A percentile compares a stretch with the other conserved stretches of the same genome.
These are phyloP conservation scores for Trametes meyenii DNA, from an alignment of 768 basidiomycete species.

Conservation along the genomic window DNA sequence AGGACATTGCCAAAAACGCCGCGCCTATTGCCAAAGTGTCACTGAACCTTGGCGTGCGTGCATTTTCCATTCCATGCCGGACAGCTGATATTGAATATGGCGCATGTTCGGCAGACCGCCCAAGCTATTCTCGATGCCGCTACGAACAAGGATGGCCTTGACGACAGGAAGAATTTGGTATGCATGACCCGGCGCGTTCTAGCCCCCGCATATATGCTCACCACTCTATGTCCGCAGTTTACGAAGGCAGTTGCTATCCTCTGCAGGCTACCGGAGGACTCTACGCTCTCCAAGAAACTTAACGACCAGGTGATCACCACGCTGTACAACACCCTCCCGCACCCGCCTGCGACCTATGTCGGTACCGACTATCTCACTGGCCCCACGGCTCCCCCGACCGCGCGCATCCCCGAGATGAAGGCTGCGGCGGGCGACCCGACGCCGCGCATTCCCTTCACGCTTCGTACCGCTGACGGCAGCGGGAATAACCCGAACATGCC, in stretches of 20 bases:
- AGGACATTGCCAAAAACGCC: constrained; percentile 17
- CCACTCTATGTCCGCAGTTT: constrained; percentile 48
- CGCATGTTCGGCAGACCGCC: constrained; percentile 34
- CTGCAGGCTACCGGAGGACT: constrained; percentile 58
- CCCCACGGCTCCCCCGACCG: constrained; percentile 1
- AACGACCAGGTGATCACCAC: constrained; percentile 37
- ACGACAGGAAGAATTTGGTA: constrained; percentile 79
- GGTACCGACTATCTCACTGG: constrained; percentile 53
- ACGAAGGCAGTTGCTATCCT: constrained; percentile 70
- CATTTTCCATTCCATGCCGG: not conserved
- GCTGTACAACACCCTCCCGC: constrained; percentile 83
- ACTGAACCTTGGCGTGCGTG: constrained; percentile 15
- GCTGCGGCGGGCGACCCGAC: constrained; percentile 16
- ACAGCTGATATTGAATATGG: not conserved
- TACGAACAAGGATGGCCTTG: constrained; percentile 59
- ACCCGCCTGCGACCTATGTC: constrained; percentile 74
- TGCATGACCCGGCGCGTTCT: constrained; percentile 31
- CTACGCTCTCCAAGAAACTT: constrained; percentile 42
- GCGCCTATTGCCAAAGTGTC: constrained; percentile 23
- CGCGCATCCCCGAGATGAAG: constrained; percentile 8
- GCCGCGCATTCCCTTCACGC: constrained; percentile 31
- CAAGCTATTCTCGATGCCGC: constrained; percentile 54
- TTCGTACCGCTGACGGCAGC: constrained; percentile 52
- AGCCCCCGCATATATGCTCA: not conserved
- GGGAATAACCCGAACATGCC: constrained; percentile 50